Evolutionary conservation across 768 basidiomycete genomes (phyloP), one percentile per base, ranked within the genome.

Genomic region (Dentipellis fragilis): DNA sequence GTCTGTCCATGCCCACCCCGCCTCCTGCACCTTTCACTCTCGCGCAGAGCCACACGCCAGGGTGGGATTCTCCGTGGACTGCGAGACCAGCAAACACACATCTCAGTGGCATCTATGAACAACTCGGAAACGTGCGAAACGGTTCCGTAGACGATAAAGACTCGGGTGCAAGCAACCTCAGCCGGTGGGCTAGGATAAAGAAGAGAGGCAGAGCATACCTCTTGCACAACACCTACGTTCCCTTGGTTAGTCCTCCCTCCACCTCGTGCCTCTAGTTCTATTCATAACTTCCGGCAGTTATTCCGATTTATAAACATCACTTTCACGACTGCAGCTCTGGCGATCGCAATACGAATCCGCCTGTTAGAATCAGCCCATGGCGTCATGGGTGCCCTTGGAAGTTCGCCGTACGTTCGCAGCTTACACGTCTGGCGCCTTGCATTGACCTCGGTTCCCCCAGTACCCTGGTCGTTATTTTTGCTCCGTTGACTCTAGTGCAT

Each of bases 271-370:
- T 19, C 29, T 49, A 40, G 10, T n/a, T 4, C 46, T 35, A 10
- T 12, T 49, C 54, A 35, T 57, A 29, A 5, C 51, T 42, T 19
- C 22, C 59, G 46, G 50, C 61, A 93, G 90, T 75, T 93, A 39
- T 90, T 93, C 67, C 86, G 92, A 53, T 77, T 90, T 61, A 78
- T 85, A 67, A 93, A 93, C 65, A 84, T 95, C 60, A 74, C 84
- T 9, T 87, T 93, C 63, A 93, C 87, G 11, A 80, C 84, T 14
- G 77, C 84, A 40, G 86, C 89, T 2, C 79, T 94, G 47, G 91
- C 79, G 3, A 73, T 93, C 47, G 92, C 91, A 1, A 81, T 91
- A 59, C 78, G 75, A 38, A 89, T 93, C 64, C 83, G 89, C 49
- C 62, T 68, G 10, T 67, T 76, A 39, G 89, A 93, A 69, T 58